Percentiles rank a stretch among this genome's conserved stretches.
Conservation (phyloP, 495 filamentous ascomycete species). For the Tuber umbilicatum region DNA sequence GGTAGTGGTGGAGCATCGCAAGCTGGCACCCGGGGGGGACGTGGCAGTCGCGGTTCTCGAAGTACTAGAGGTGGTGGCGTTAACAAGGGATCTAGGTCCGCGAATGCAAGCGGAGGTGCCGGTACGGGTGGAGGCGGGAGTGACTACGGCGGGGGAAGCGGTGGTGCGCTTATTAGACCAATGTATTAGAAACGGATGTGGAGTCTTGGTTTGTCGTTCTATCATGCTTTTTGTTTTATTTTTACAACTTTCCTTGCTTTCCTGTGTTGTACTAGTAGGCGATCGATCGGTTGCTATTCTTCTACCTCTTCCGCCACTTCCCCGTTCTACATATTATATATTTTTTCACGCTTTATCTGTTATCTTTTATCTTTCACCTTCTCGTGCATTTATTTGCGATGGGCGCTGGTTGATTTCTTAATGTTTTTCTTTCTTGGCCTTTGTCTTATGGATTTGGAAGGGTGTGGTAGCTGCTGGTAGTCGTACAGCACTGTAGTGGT, state of each 20-base stretch:
- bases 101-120: neutral
- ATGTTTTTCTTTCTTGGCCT: neutral
- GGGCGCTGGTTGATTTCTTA: slow-evolving; percentile 1
- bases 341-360: neutral
- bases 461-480: neutral
- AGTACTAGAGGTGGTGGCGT: slow-evolving; percentile 9
- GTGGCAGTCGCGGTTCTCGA: neutral
- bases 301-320: neutral
- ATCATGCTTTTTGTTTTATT: slow-evolving; percentile 11
- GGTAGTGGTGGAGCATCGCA: slow-evolving; percentile 11
- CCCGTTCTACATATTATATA: neutral
- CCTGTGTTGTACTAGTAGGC: neutral
- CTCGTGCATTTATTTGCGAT: neutral
- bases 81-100: neutral
- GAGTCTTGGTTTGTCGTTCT: neutral
- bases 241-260: slow-evolving; percentile 1
- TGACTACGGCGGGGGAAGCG: slow-evolving; percentile 6
- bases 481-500: neutral
- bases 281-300: neutral
- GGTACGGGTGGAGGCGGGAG: neutral
- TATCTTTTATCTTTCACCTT: neutral
- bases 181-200: slow-evolving; percentile 15
- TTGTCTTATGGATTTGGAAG: neutral
- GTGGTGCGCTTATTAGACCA: slow-evolving; percentile 17
- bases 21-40: slow-evolving; percentile 10